Conservation (phyloP, 2,329 filamentous ascomycete genomes). For the Xylaria sp. region DNA sequence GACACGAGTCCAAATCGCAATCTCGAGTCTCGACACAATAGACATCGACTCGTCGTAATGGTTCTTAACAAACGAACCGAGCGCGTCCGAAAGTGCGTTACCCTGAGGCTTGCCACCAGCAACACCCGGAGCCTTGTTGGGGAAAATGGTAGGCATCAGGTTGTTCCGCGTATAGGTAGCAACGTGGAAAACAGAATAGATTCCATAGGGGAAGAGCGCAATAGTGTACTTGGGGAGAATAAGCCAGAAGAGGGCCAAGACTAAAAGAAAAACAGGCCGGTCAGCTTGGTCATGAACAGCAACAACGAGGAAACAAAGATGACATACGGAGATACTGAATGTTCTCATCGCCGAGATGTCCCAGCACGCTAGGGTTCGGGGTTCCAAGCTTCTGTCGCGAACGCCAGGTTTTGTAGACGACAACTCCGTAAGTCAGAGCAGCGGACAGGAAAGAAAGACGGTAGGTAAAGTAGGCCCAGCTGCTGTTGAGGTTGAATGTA, state of each 20-base stretch:
- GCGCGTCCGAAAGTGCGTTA: slow-evolving; percentile 68
- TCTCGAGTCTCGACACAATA: slow-evolving; percentile 82
- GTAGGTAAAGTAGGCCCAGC: slow-evolving; percentile 77
- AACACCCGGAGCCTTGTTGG: slow-evolving; percentile 54
- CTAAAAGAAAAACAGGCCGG: slow-evolving; percentile 32
- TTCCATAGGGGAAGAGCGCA: slow-evolving; percentile 86
- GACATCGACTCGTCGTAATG: slow-evolving; percentile 98
- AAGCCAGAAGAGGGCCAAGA: slow-evolving; percentile 93
- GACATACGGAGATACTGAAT: slow-evolving; percentile 89
- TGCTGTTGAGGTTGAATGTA: slow-evolving; percentile 77
- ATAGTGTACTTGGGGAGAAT: slow-evolving; percentile 83
- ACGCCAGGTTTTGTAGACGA: slow-evolving; percentile 95
- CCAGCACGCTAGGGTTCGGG: slow-evolving; percentile 53
- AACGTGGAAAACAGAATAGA: slow-evolving; percentile 98
- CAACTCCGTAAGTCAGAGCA: slow-evolving; percentile 90
- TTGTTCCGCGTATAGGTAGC: slow-evolving; percentile 93
- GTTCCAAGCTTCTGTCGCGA: slow-evolving; percentile 72
- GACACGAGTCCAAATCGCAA: slow-evolving; percentile 79
- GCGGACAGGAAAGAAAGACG: slow-evolving; percentile 86
- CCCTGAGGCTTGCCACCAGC: slow-evolving; percentile 51
- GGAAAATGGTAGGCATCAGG: slow-evolving; percentile 79
- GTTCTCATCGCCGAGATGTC: slow-evolving; percentile 82
- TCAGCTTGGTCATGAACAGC: slow-evolving; percentile 11
- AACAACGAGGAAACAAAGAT: slow-evolving; percentile 3
- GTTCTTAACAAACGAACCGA: slow-evolving; percentile 91